These are phyloP conservation scores for Vinca major DNA, from an alignment of 305 asterid species.

Conservation along the genomic window DNA sequence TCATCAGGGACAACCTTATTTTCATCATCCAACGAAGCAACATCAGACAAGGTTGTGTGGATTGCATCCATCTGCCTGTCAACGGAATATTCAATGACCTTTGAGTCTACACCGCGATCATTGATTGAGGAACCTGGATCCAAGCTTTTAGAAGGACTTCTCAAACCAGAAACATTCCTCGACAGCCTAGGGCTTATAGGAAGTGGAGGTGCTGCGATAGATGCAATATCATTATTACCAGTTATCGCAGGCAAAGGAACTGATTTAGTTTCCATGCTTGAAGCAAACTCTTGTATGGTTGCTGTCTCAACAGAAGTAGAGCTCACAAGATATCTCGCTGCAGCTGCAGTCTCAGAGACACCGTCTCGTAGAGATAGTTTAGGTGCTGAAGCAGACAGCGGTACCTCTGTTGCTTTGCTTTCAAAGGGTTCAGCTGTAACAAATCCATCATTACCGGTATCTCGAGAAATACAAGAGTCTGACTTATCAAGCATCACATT, in stretches of 20 bases:
- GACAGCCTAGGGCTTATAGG: conserved; percentile 72
- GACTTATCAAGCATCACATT: conserved; percentile 42
- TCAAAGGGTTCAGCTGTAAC: conserved; percentile 35
- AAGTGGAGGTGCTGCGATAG: conserved; percentile 47
- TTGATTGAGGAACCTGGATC: conserved; percentile 37
- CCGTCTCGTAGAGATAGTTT: conserved; percentile 39
- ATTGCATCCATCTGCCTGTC: conserved; percentile 49
- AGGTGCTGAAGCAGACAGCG: conserved; percentile 45
- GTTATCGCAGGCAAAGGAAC: conserved; percentile 32
- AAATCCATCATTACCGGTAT: conserved; percentile 43
- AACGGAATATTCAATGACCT: conserved; percentile 52
- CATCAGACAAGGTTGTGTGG: conserved; percentile 47
- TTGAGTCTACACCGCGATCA: conserved; percentile 41
- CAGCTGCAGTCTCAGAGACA: conserved; percentile 36
- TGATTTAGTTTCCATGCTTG: conserved; percentile 39
- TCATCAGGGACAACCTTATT: conserved; percentile 45
- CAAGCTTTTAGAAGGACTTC: conserved; percentile 49
- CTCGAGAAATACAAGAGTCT: conserved; percentile 43
- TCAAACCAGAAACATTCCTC: conserved; percentile 52
- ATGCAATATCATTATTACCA: conserved; percentile 36
- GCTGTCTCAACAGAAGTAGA: conserved; percentile 37
- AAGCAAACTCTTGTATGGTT: conserved; percentile 35
- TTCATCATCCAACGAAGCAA: conserved; percentile 49
- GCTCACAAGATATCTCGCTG: conserved; percentile 30
- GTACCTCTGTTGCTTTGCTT: conserved; percentile 36